Evolutionary conservation across 2,329 filamentous ascomycete genomes (phyloP).

Genomic region (Nemania serpens): DNA sequence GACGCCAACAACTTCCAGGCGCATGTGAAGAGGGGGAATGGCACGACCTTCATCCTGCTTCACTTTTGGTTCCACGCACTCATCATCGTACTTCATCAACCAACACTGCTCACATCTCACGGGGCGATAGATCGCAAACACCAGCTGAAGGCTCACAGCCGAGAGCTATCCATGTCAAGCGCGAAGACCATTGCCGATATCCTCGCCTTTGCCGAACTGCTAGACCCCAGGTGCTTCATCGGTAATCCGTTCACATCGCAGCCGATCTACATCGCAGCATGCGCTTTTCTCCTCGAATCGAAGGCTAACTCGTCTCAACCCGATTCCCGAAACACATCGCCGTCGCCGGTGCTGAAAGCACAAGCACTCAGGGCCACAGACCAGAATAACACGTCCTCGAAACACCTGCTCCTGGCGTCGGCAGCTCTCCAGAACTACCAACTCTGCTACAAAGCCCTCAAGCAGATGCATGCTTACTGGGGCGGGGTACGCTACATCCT

Average conservation of each 20-base stretch:
- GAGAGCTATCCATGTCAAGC: slow-evolving; percentile 82
- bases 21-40: slow-evolving; percentile 79
- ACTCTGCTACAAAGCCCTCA: slow-evolving; percentile 80
- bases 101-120: slow-evolving; percentile 79
- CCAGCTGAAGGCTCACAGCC: slow-evolving; percentile 78
- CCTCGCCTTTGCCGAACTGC: slow-evolving; percentile 80
- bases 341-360: slow-evolving; percentile 43
- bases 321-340: slow-evolving; percentile 63
- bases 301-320: slow-evolving; percentile 71
- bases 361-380: slow-evolving; percentile 30
- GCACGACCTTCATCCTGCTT: slow-evolving; percentile 83
- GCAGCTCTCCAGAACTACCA: slow-evolving; percentile 88
- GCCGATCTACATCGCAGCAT: slow-evolving; percentile 89
- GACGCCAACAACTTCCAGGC: slow-evolving; percentile 85
- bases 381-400: slow-evolving; percentile 53
- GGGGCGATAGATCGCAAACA: slow-evolving; percentile 62
- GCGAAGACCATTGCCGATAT: slow-evolving; percentile 93
- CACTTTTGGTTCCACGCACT: slow-evolving; percentile 90
- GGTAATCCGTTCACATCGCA: slow-evolving; percentile 90
- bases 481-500: slow-evolving; percentile 85
- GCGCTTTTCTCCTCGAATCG: slow-evolving; percentile 85
- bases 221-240: slow-evolving; percentile 83
- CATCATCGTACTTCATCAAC: slow-evolving; percentile 83
- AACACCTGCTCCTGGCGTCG: slow-evolving; percentile 77
- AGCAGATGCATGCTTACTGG: slow-evolving; percentile 84